Evolutionary conservation across 2,329 filamentous ascomycete species (phyloP), one percentile per base, ranked within the genome.

Genomic region (Botrytis fabae): DNA sequence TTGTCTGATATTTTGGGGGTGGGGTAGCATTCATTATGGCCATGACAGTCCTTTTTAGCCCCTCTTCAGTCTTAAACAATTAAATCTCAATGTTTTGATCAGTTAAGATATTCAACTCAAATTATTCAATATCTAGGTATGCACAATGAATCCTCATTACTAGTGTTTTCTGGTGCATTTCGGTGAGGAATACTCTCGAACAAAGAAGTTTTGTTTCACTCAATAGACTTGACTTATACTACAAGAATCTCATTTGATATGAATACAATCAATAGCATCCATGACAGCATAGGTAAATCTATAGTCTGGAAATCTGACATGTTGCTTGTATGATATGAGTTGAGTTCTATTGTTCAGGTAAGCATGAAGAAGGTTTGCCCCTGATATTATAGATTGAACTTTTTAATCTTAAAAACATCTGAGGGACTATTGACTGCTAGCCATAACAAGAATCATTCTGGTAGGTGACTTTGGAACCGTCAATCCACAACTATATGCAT

Each of bases 401-500:
- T 51, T 14, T 14, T n/a, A 51, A 12, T 4, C n/a, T n/a, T n/a
- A n/a, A 14, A 0, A n/a, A n/a, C 1, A 51, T 2, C 0, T n/a
- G 0, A n/a, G 48, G n/a, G 2, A 25, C 12, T 51, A 51, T 51
- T 42, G 14, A 12, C 14, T 16, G 42, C 42, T 42, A 42, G 14
- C 12, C 12, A 42, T 42, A 42, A 25, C 9, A 22, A 22, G 9
- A 12, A 22, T 25, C 4, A 32, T 25, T 48, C 46, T 48, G 1
- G 22, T 12, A 12, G 4, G 8, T 25, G 25, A 9, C 46, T 48
- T 25, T 22, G 22, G 9, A 12, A 12, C 12, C 22, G 0, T 51
- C 96, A 72, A 99, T 95, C 80, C 95, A 94, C 85, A 87, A 99
- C 98, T 82, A 94, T 91, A 59, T 92, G 91, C 78, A 98, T 93